These are phyloP conservation scores for Raffaelea deltoideospora DNA, from an alignment of 2,329 filamentous ascomycete genomes.

Conservation along the genomic window DNA sequence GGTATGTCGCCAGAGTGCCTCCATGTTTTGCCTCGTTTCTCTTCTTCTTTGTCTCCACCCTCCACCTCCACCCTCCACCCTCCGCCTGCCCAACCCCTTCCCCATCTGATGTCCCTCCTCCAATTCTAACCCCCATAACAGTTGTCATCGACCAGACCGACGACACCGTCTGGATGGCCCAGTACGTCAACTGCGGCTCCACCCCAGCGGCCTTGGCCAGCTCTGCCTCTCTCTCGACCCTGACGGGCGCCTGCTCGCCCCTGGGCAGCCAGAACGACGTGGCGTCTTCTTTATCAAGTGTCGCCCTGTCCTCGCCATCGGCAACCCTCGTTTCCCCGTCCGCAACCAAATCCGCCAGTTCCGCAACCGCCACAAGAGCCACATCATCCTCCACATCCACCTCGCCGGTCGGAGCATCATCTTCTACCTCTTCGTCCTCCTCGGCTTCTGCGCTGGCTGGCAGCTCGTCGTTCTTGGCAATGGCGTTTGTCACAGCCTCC, in stretches of 20 bases:
- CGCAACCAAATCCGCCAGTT: background rate
- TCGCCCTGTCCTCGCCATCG: background rate
- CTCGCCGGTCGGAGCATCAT: background rate
- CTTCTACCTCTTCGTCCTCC: background rate
- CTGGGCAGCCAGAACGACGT: background rate
- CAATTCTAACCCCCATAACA: constrained; percentile 10
- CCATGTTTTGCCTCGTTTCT: background rate
- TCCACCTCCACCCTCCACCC: constrained; percentile 1
- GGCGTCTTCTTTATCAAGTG: background rate
- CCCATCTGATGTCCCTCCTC: no score
- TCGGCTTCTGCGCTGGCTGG: background rate
- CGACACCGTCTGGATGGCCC: constrained; percentile 31
- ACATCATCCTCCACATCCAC: background rate
- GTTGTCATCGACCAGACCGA: constrained; percentile 37
- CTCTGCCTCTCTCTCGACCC: constrained; percentile 3
- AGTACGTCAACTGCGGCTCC: constrained; percentile 34
- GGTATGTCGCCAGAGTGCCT: constrained; percentile 19
- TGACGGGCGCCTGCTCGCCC: constrained; percentile 7
- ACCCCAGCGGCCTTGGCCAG: constrained; percentile 21
- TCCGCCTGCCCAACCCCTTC: no score
- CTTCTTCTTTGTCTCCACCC: background rate
- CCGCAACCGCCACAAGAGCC: background rate
- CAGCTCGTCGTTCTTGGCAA: no score
- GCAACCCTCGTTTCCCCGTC: background rate
- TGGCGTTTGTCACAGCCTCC: no score